Base-by-base conservation (phyloP, 257 asterid species). In the Leptodermis oblonga region DNA sequence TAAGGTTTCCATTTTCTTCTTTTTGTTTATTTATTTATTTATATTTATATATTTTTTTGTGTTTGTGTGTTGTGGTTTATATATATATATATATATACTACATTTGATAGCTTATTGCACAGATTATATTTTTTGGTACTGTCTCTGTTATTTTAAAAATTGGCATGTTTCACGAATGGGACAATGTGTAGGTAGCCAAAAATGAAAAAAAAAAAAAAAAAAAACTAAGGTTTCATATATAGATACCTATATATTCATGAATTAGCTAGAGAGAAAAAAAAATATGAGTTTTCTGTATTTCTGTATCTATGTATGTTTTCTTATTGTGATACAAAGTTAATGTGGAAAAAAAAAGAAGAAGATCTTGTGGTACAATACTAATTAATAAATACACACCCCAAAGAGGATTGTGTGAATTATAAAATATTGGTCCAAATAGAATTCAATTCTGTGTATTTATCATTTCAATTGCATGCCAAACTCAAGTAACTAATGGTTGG, bases 1-100 rank as follows among this genome's bases (percentile, higher is more conserved):
- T 70, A 76, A 70, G 79, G 79, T 76, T 70, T 76, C 70, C 39
- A 53, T 51, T 61, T 68, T 61, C 43, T 68, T 54, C 17, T 33
- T 1, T 74, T 60, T 68, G 25, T 37, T 68, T 61, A 15, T 58
- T 0, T 73, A 37, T 28, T 25, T n/a, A 17, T 46, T 13, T 46
- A 46, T 17, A 46, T 12, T 13, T 46, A 46, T 46, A 12, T n/a
- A n/a, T n/a, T n/a, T n/a, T n/a, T n/a, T n/a, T n/a, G n/a, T n/a
- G n/a, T n/a, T n/a, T n/a, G n/a, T n/a, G n/a, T n/a, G n/a, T n/a
- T n/a, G n/a, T n/a, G n/a, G n/a, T 46, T 12, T 46, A 12, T 46
- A 46, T 17, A 46, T 17, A 46, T 46, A 12, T 46, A 46, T 39
- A 51, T 6, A 11, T 36, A 37, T 23, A 7, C n/a, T 23, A 39